These are phyloP conservation scores for Colletotrichum neosansevieriae DNA, from an alignment of 2,329 filamentous ascomycete species.

Conservation along the genomic window DNA sequence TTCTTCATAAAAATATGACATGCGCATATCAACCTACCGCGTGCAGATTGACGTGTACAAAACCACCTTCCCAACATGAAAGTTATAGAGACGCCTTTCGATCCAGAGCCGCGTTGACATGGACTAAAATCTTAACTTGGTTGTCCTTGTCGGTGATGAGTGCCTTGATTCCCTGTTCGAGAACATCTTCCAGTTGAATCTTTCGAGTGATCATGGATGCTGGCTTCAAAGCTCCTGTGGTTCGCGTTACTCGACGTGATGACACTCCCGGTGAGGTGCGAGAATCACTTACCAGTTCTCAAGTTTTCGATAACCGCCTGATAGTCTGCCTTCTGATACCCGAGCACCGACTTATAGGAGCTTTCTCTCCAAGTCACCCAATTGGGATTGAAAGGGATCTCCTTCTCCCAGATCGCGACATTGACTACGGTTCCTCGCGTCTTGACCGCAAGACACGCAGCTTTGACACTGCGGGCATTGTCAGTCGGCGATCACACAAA, in stretches of 20 bases:
- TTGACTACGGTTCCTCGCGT: slow-evolving; percentile 44
- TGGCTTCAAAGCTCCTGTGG: slow-evolving; percentile 52
- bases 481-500: not conserved
- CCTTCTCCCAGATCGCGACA: slow-evolving; percentile 46
- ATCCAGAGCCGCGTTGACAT: slow-evolving; percentile 30
- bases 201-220: slow-evolving; percentile 66
- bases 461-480: slow-evolving; percentile 31
- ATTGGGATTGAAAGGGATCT: slow-evolving; percentile 42
- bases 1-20: not conserved
- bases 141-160: slow-evolving; percentile 66
- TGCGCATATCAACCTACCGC: too few relatives aligned
- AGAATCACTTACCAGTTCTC: slow-evolving; percentile 35
- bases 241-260: not conserved
- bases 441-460: slow-evolving; percentile 43
- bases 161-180: slow-evolving; percentile 63
- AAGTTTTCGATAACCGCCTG: slow-evolving; percentile 44
- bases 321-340: slow-evolving; percentile 42
- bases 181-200: slow-evolving; percentile 61
- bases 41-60: too few relatives aligned
- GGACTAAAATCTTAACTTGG: slow-evolving; percentile 68
- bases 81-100: not conserved
- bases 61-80: too few relatives aligned
- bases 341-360: slow-evolving; percentile 41
- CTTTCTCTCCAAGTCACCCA: slow-evolving; percentile 43
- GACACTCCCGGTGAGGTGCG: accelerated